Conservation (phyloP, 2,329 filamentous ascomycete genomes). For the Geoglossum cookeanum region DNA sequence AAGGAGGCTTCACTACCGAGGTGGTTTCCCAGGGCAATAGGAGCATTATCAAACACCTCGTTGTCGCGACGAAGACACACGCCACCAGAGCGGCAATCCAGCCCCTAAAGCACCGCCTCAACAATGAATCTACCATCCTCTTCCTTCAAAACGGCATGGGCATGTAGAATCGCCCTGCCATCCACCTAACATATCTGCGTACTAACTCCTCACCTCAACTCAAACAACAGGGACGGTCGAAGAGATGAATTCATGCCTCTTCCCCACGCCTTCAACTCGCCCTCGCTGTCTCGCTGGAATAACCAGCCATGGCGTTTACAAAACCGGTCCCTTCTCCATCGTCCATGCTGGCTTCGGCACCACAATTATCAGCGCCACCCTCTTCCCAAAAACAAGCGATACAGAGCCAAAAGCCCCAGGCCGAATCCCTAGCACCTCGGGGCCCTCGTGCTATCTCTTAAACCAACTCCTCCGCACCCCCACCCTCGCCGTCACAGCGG, state of each 20-base stretch:
- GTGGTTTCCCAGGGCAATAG: not conserved
- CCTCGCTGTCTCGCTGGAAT: slow-evolving; percentile 63
- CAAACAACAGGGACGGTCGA: slow-evolving; percentile 47
- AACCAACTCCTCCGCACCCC: slow-evolving; percentile 42
- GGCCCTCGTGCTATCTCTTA: too few species aligned
- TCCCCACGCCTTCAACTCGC: slow-evolving; percentile 44
- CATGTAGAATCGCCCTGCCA: not conserved
- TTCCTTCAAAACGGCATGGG: slow-evolving; percentile 60
- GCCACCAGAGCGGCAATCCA: slow-evolving; percentile 47
- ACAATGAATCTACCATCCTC: slow-evolving; percentile 48
- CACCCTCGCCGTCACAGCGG: slow-evolving; percentile 38
- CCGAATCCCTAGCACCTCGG: slow-evolving; percentile 26
- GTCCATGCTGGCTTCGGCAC: slow-evolving; percentile 40
- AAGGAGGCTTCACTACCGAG: slow-evolving; percentile 27
- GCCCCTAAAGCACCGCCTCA: slow-evolving; percentile 46
- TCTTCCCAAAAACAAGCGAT: slow-evolving; percentile 11
- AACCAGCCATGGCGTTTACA: slow-evolving; percentile 37
- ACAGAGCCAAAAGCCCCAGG: slow-evolving; percentile 8
- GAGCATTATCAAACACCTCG: slow-evolving; percentile 46
- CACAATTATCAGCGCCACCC: slow-evolving; percentile 33
- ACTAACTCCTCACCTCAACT: not conserved
- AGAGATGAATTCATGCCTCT: slow-evolving; percentile 49
- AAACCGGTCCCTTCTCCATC: slow-evolving; percentile 31
- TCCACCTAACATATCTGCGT: not conserved
- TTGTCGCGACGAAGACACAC: slow-evolving; percentile 60